Evolutionary conservation across 306 rosid genomes (phyloP).

Genomic region (Malus sieversii): DNA sequence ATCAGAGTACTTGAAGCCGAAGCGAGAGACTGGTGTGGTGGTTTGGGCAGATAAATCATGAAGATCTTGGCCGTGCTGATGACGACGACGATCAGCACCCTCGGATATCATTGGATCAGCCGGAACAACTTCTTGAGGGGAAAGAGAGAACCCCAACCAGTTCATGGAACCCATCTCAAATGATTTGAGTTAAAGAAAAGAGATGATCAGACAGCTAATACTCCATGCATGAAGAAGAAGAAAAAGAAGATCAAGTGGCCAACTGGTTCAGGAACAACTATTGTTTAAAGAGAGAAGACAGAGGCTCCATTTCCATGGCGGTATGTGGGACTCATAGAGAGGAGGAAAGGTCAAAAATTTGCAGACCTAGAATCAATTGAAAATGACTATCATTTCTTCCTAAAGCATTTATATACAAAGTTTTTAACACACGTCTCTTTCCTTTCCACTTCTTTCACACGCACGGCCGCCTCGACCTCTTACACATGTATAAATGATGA

Average conservation of each 20-base stretch:
- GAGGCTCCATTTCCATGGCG: constrained; percentile 22
- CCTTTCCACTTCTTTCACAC: constrained; percentile 5
- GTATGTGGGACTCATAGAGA: constrained; percentile 13
- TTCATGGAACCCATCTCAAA: constrained; percentile 36
- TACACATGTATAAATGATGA: constrained; percentile 7
- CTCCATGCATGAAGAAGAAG: constrained; percentile 35
- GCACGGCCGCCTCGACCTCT: constrained; percentile 25
- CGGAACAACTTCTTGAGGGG: constrained; percentile 50
- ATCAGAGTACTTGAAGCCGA: constrained; percentile 40
- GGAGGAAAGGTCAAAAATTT: constrained; percentile 39
- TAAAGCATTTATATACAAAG: background rate
- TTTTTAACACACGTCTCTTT: background rate
- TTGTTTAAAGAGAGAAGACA: background rate
- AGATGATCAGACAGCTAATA: background rate
- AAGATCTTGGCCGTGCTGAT: background rate
- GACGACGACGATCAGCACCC: constrained; percentile 10
- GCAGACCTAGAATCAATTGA: constrained; percentile 13
- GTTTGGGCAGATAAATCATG: constrained; percentile 26
- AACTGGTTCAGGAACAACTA: background rate
- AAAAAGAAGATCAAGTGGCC: constrained; percentile 5
- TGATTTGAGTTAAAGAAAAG: background rate
- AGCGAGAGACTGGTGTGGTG: constrained; percentile 24
- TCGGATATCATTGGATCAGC: constrained; percentile 17
- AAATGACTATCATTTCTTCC: constrained; percentile 20
- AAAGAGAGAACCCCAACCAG: constrained; percentile 88